Conservation (phyloP, 139 green algal genomes). For the Chlamydomonas incerta region DNA sequence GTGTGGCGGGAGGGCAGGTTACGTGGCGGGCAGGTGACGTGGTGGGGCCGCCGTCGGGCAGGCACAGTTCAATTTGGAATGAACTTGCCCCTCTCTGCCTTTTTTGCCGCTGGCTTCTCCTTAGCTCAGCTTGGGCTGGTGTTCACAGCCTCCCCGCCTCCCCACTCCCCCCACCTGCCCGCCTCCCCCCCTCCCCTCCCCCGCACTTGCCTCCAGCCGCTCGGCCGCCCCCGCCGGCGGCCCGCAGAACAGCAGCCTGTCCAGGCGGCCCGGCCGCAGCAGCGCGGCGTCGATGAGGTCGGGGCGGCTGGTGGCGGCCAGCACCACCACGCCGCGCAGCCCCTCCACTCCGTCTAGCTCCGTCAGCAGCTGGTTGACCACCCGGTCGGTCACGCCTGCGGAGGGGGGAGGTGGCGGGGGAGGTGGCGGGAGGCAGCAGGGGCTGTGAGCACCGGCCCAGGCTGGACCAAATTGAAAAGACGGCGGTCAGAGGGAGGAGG, state of each 20-base stretch:
- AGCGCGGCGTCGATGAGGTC: constrained; percentile 94
- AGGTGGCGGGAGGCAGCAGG: too few species aligned
- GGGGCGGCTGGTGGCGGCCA: constrained; percentile 93
- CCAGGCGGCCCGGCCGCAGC: constrained; percentile 88
- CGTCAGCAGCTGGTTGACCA: constrained; percentile 98
- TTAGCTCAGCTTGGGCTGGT: too few species aligned
- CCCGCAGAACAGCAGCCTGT: constrained; percentile 77
- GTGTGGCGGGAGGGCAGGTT: too few species aligned
- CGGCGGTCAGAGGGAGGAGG: too few species aligned
- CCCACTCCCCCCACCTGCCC: background rate
- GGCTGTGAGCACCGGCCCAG: too few species aligned
- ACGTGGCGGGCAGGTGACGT: too few species aligned
- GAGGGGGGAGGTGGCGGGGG: too few species aligned
- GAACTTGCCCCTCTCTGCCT: too few species aligned
- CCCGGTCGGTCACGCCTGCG: constrained; percentile 90
- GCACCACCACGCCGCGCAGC: constrained; percentile 88
- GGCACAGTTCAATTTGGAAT: too few species aligned
- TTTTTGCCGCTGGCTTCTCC: too few species aligned
- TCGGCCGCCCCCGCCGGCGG: constrained; percentile 56
- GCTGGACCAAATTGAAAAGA: too few species aligned
- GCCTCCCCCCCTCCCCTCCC: background rate
- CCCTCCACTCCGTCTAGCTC: constrained; percentile 97
- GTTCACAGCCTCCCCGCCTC: background rate
- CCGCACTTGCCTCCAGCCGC: background rate
- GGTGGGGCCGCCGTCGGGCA: too few species aligned